A percentile compares a stretch with the other conserved stretches of the same genome.
Evolutionary conservation across 1,139 yeast genomes (phyloP).

Genomic region (Kodamaea ohmeri): DNA sequence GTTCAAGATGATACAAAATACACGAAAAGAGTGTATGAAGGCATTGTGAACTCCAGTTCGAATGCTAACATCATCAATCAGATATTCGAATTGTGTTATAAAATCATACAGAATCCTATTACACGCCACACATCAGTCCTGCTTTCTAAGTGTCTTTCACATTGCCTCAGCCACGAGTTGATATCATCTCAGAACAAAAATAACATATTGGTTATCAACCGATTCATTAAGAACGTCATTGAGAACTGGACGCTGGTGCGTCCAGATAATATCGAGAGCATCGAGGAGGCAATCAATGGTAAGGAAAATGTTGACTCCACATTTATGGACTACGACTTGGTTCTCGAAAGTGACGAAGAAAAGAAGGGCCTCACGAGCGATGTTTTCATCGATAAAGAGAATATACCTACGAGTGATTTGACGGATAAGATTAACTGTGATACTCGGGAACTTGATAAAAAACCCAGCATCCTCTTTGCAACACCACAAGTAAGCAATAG

Average conservation of each 20-base stretch:
- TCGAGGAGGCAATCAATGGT: constrained; percentile 1
- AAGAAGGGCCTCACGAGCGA: not conserved
- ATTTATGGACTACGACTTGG: constrained; percentile 6
- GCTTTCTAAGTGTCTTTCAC: constrained; percentile 48
- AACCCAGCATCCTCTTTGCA: too few species aligned
- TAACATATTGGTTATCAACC: constrained; percentile 45
- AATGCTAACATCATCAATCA: constrained; percentile 34
- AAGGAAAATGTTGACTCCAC: not conserved
- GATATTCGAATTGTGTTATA: constrained; percentile 39
- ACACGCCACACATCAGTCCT: constrained; percentile 49
- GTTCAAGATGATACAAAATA: constrained; percentile 43
- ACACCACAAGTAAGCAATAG: too few species aligned
- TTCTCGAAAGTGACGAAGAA: constrained; percentile 2
- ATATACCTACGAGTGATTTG: not conserved
- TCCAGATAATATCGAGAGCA: constrained; percentile 1
- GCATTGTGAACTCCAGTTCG: constrained; percentile 22
- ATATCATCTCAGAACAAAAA: constrained; percentile 45
- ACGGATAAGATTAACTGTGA: too few species aligned
- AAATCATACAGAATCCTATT: constrained; percentile 27
- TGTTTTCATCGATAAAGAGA: not conserved
- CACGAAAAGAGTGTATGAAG: constrained; percentile 34
- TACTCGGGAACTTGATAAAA: too few species aligned
- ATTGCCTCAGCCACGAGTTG: constrained; percentile 52
- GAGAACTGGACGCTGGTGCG: constrained; percentile 37
- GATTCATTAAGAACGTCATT: constrained; percentile 49